A percentile compares a stretch with the other conserved stretches of the same genome.
phyloP scores from a whole-genome alignment of 371 early-diverging fungal genomes.

The Nematocida sp. region DNA sequence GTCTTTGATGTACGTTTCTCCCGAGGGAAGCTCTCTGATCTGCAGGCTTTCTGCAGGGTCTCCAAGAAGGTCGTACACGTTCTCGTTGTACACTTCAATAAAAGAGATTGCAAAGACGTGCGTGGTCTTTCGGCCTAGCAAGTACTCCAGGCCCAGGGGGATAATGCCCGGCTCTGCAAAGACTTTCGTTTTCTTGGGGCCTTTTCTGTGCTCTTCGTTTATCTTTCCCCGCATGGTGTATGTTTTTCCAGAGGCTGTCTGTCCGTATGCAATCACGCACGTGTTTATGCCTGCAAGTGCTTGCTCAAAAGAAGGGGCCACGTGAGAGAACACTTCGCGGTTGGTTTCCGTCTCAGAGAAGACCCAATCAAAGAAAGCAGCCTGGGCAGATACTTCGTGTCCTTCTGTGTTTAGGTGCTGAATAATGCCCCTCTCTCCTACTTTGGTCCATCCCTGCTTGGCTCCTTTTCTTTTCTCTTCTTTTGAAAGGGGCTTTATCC shows the following conservation, averaged over 20 bases:
- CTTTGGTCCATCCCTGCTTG: conserved; percentile 20
- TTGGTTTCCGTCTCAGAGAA: conserved; percentile 72
- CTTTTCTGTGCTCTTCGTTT: background rate
- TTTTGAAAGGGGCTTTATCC: conserved; percentile 27
- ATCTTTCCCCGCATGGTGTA: conserved; percentile 73
- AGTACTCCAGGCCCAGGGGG: conserved; percentile 45
- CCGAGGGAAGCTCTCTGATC: conserved; percentile 78
- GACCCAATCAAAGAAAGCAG: conserved; percentile 73
- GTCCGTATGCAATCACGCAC: conserved; percentile 95
- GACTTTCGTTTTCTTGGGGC: background rate
- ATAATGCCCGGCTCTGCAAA: conserved; percentile 53
- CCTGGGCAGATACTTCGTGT: conserved; percentile 28
- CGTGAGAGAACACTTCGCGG: conserved; percentile 77
- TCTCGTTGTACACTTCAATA: conserved; percentile 83
- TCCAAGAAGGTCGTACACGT: conserved; percentile 74
- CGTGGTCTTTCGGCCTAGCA: conserved; percentile 62
- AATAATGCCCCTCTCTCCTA: conserved; percentile 33
- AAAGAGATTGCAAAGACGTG: conserved; percentile 63
- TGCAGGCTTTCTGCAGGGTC: conserved; percentile 71
- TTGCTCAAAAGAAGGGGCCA: conserved; percentile 81
- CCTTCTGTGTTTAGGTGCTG: conserved; percentile 13
- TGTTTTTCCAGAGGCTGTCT: conserved; percentile 94
- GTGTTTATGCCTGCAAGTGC: conserved; percentile 90
- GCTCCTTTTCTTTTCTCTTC: conserved; percentile 12
- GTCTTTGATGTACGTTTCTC: conserved; percentile 72